Percentiles rank a stretch among this genome's conserved stretches.
Conservation (phyloP, 495 filamentous ascomycete genomes). For the Symbiotaphrina buchneri region DNA sequence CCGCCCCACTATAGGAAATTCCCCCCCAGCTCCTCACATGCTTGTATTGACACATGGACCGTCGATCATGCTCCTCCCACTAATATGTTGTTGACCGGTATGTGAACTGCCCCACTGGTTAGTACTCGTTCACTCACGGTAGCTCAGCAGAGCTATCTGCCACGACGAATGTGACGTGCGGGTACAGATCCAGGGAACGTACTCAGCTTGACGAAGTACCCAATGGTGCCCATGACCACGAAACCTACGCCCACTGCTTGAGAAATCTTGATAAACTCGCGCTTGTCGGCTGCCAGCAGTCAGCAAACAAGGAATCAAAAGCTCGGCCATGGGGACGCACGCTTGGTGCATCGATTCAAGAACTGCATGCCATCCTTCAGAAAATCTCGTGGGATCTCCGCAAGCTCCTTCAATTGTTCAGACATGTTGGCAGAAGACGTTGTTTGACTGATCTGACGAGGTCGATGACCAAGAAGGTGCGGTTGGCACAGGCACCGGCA, state of each 20-base stretch:
- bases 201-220: conserved; percentile 91
- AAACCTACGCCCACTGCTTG: conserved; percentile 91
- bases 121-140: neutral
- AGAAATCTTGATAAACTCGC: conserved; percentile 84
- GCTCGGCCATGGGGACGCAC: conserved; percentile 31
- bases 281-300: conserved; percentile 37
- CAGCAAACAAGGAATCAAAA: neutral
- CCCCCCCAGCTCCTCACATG: too few species aligned
- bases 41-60: too few species aligned
- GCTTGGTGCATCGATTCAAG: conserved; percentile 67
- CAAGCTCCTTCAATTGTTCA: conserved; percentile 56
- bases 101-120: conserved; percentile 31
- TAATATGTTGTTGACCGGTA: conserved; percentile 66
- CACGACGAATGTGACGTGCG: neutral
- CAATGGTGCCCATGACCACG: conserved; percentile 67
- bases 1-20: too few species aligned
- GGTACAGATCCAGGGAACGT: conserved; percentile 12
- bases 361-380: conserved; percentile 62
- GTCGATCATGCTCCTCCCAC: conserved; percentile 38
- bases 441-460: conserved; percentile 10
- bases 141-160: neutral
- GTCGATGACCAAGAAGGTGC: conserved; percentile 5
- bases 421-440: conserved; percentile 28
- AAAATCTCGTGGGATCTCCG: conserved; percentile 68
- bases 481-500: too few species aligned